Evolutionary conservation across 495 filamentous ascomycete genomes (phyloP).

Genomic region (Astrothelium macrocarpum): DNA sequence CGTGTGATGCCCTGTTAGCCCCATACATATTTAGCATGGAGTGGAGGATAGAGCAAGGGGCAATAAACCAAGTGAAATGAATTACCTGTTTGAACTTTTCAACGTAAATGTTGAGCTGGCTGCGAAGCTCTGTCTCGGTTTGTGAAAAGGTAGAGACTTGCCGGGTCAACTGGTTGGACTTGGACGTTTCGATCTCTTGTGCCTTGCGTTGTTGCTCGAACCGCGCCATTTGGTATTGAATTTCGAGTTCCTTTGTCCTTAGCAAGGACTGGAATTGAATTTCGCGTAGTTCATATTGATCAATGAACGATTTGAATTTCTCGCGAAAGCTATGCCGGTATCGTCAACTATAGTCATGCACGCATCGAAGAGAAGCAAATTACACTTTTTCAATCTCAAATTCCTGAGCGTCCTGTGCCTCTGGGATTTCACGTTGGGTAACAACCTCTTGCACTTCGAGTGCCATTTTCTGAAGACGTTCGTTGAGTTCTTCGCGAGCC

Average conservation of each 20-base stretch:
- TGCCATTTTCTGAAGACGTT: slow-evolving; percentile 64
- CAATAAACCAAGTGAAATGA: neutral
- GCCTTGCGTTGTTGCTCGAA: slow-evolving; percentile 82
- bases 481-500: slow-evolving; percentile 74
- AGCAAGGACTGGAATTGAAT: slow-evolving; percentile 81
- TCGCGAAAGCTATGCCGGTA: slow-evolving; percentile 57
- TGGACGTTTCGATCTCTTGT: slow-evolving; percentile 66
- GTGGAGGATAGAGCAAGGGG: neutral
- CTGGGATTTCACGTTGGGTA: slow-evolving; percentile 66
- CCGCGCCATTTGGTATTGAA: slow-evolving; percentile 76
- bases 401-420: slow-evolving; percentile 42
- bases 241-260: slow-evolving; percentile 91
- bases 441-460: slow-evolving; percentile 72
- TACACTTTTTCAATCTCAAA: slow-evolving; percentile 84
- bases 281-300: slow-evolving; percentile 92
- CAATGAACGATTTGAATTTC: slow-evolving; percentile 85
- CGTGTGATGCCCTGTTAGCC: slow-evolving; percentile 6
- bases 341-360: neutral
- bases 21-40: slow-evolving; percentile 6
- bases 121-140: slow-evolving; percentile 85
- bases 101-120: slow-evolving; percentile 95
- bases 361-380: slow-evolving; percentile 21
- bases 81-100: slow-evolving; percentile 99
- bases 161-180: slow-evolving; percentile 71
- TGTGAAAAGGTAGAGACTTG: slow-evolving; percentile 96